These are phyloP conservation scores for Melocanna baccifera DNA, from an alignment of 176 grass and related monocot genomes.

Conservation along the genomic window DNA sequence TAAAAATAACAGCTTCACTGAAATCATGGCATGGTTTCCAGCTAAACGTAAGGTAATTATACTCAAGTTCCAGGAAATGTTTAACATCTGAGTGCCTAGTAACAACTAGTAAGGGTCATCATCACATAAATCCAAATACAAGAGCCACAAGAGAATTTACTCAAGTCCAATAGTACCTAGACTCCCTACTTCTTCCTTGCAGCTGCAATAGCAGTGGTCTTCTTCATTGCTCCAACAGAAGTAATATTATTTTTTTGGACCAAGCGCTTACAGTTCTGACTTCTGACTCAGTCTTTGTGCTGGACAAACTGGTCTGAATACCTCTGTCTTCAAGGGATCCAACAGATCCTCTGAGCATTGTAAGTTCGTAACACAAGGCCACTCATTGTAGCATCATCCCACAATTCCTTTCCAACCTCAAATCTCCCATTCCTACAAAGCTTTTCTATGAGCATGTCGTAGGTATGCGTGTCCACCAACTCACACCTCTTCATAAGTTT, in stretches of 20 bases:
- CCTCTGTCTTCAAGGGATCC: slow-evolving; percentile 64
- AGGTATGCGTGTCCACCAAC: slow-evolving; percentile 27
- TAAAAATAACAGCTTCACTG: not conserved
- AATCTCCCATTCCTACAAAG: slow-evolving; percentile 60
- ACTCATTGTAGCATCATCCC: slow-evolving; percentile 55
- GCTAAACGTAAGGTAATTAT: no score
- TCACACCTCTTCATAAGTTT: slow-evolving; percentile 47
- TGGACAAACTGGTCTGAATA: slow-evolving; percentile 43
- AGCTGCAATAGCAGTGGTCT: not conserved
- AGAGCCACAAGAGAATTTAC: not conserved
- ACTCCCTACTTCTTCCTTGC: slow-evolving; percentile 27
- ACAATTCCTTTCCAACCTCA: slow-evolving; percentile 54
- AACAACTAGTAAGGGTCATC: slow-evolving; percentile 16
- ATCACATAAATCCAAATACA: slow-evolving; percentile 16
- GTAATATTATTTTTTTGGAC: slow-evolving; percentile 22
- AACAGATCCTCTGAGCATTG: slow-evolving; percentile 64
- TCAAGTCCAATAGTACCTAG: slow-evolving; percentile 27
- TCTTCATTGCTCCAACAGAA: slow-evolving; percentile 32
- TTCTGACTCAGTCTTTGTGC: slow-evolving; percentile 31
- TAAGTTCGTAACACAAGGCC: slow-evolving; percentile 45
- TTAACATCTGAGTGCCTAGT: slow-evolving; percentile 1
- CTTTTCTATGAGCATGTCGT: slow-evolving; percentile 67
- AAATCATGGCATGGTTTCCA: no score
- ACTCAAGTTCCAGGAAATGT: not conserved
- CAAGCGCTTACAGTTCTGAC: slow-evolving; percentile 32